Evolutionary conservation across 2,329 filamentous ascomycete genomes (phyloP), one percentile per base, ranked within the genome.

Genomic region (Intubia oerlemansii): DNA sequence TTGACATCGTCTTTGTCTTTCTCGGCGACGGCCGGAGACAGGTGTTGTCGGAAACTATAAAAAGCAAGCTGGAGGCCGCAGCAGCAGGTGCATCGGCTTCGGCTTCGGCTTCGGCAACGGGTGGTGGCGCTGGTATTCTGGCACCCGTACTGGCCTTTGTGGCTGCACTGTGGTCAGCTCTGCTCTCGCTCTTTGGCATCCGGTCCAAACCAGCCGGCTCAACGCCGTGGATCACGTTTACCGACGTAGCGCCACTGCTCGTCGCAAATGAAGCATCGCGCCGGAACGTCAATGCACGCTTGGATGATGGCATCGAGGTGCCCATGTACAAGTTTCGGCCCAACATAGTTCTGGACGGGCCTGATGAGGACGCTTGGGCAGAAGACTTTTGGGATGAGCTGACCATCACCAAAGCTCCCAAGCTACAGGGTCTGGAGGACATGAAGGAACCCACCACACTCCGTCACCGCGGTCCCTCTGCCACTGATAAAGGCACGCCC

Each of bases 331-430:
- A 74, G 40, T 77, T 81, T 46, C 64, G 77, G 20, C 72, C 75
- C 1, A 82, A 80, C 43, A 62, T 82, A 26, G 67, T 82, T 2
- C 49, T 81, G 2, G 61, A 63, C 21, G 69, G 67, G 2, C 60
- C 62, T 17, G 68, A 66, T 3, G 57, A 63, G 5, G 45, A 48
- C 8, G 50, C 64, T 1, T 82, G 64, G 44, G 70, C 72, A 10
- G 75, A 82, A 45, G 76, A 82, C 43, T 79, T 62, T 42, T 82
- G 74, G 76, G 62, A 53, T 3, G 66, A 71, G 41, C 46, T 80
- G 19, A 45, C 46, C 11, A 44, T 75, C 22, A 15, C 6, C 23
- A 10, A 16, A n/a, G n/a, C n/a, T n/a, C n/a, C n/a, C n/a, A n/a
- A n/a, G n/a, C n/a, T n/a, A n/a, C 21, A n/a, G 5, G 22, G 5